Evolutionary conservation across 2,329 filamentous ascomycete species (phyloP).

Genomic region (Phaeomoniella chlamydospora): DNA sequence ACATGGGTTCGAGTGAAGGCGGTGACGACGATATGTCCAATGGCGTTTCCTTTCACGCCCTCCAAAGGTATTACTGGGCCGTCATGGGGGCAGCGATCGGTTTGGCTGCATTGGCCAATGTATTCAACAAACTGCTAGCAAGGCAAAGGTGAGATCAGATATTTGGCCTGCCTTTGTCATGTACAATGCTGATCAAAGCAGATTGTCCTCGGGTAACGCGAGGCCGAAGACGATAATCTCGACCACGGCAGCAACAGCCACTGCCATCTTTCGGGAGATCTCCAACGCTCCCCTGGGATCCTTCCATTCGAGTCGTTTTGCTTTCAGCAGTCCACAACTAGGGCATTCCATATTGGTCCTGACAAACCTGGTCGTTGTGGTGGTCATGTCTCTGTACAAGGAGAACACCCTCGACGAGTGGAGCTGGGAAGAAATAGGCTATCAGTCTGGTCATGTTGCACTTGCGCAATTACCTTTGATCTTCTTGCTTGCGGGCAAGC

Average conservation of each 20-base stretch:
- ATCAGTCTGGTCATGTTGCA: constrained; percentile 38
- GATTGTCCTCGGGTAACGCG: constrained; percentile 33
- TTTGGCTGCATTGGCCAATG: constrained; percentile 20
- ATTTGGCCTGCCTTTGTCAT: background rate
- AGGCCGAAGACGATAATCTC: constrained; percentile 37
- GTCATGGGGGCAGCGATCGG: constrained; percentile 27
- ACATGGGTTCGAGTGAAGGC: too few relatives aligned
- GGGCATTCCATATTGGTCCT: constrained; percentile 20
- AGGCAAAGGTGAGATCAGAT: constrained; percentile 28
- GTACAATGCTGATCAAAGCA: constrained; percentile 10
- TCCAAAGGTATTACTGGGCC: constrained; percentile 40
- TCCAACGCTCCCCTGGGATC: constrained; percentile 29
- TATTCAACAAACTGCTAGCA: constrained; percentile 31
- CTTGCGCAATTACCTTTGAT: constrained; percentile 40
- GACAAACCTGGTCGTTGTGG: constrained; percentile 31
- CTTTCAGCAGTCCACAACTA: constrained; percentile 17
- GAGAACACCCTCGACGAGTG: constrained; percentile 34
- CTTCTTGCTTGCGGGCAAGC: constrained; percentile 39
- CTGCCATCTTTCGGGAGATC: constrained; percentile 38
- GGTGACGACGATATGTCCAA: background rate
- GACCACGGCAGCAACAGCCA: constrained; percentile 34
- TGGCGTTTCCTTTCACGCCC: constrained; percentile 10
- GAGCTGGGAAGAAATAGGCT: constrained; percentile 41
- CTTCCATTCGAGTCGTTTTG: constrained; percentile 17
- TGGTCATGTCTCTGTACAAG: constrained; percentile 43